These are phyloP conservation scores for Lolium multiflorum DNA, from an alignment of 176 grass and related monocot genomes.

Conservation along the genomic window DNA sequence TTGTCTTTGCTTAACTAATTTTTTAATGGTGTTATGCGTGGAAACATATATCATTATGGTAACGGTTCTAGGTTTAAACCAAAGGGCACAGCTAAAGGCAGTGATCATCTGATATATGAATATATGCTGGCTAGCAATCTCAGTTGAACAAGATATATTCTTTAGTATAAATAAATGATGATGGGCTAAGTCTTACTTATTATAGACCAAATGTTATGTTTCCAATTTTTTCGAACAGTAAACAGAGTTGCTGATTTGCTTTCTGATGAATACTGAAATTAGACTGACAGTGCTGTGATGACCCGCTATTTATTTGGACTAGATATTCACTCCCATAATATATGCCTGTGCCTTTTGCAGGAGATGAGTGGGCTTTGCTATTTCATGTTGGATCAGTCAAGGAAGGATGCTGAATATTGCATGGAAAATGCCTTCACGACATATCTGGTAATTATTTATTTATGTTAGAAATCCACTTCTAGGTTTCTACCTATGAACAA, in stretches of 20 bases:
- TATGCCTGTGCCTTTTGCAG: constrained; percentile 58
- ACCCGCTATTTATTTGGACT: neutral
- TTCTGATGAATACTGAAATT: constrained; percentile 23
- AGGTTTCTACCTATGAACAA: constrained; percentile 27
- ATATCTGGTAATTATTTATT: constrained; percentile 79
- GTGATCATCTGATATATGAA: constrained; percentile 24
- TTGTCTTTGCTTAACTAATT: constrained; percentile 34
- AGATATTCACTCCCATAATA: constrained; percentile 37
- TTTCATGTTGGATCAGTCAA: constrained; percentile 99
- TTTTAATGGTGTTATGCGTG: neutral
- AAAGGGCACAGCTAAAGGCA: neutral
- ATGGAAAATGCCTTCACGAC: constrained; percentile 95
- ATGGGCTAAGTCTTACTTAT: constrained; percentile 12
- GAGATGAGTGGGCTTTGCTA: constrained; percentile 95
- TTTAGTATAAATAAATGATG: constrained; percentile 22
- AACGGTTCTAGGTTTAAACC: constrained; percentile 20
- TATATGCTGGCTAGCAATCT: constrained; percentile 7
- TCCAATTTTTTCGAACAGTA: neutral
- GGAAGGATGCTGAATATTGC: constrained; percentile 95
- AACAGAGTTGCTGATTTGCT: constrained; percentile 6
- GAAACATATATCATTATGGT: constrained; percentile 23
- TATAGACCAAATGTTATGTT: constrained; percentile 11
- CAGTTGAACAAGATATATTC: neutral
- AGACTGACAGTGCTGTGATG: constrained; percentile 21
- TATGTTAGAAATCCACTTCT: constrained; percentile 34